Percentiles rank a stretch among this genome's conserved stretches.
Conservation (phyloP, 768 basidiomycete species). For the Pleurotus giganteus region DNA sequence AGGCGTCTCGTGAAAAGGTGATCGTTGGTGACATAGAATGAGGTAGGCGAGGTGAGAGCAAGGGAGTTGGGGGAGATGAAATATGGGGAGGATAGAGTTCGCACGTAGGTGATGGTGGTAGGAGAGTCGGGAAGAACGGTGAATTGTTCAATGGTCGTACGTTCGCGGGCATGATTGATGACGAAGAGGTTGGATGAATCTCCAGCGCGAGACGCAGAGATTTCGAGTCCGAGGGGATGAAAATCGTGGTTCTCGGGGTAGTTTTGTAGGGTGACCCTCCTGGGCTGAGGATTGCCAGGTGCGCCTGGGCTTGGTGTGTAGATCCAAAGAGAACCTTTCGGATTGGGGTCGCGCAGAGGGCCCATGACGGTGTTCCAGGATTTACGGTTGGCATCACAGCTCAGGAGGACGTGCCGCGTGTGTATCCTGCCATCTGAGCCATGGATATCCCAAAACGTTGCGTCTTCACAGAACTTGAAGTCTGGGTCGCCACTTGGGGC, state of each 20-base stretch:
- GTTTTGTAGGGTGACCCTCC: slow-evolving; percentile 41
- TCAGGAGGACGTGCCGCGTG: slow-evolving; percentile 45
- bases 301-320: slow-evolving; percentile 30
- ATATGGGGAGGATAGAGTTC: slow-evolving; percentile 56
- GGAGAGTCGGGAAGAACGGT: slow-evolving; percentile 38
- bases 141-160: slow-evolving; percentile 71
- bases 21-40: slow-evolving; percentile 75
- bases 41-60: slow-evolving; percentile 60
- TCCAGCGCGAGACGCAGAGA: slow-evolving; percentile 48
- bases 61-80: slow-evolving; percentile 68
- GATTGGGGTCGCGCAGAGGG: slow-evolving; percentile 55
- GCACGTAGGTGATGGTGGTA: slow-evolving; percentile 48
- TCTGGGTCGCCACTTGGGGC: slow-evolving; percentile 26
- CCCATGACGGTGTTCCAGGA: slow-evolving; percentile 77
- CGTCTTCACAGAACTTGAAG: slow-evolving; percentile 64
- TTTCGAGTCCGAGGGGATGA: slow-evolving; percentile 67
- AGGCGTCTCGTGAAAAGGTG: slow-evolving; percentile 65
- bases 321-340: slow-evolving; percentile 63
- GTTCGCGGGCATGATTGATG: slow-evolving; percentile 63
- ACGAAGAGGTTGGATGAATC: slow-evolving; percentile 58
- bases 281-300: slow-evolving; percentile 22
- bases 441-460: slow-evolving; percentile 59
- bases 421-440: slow-evolving; percentile 34
- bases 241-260: slow-evolving; percentile 63
- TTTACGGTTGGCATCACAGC: slow-evolving; percentile 54